A percentile compares a stretch with the other conserved stretches of the same genome.
Conservation (phyloP, 2,329 filamentous ascomycete species). For the Talaromyces sp. region DNA sequence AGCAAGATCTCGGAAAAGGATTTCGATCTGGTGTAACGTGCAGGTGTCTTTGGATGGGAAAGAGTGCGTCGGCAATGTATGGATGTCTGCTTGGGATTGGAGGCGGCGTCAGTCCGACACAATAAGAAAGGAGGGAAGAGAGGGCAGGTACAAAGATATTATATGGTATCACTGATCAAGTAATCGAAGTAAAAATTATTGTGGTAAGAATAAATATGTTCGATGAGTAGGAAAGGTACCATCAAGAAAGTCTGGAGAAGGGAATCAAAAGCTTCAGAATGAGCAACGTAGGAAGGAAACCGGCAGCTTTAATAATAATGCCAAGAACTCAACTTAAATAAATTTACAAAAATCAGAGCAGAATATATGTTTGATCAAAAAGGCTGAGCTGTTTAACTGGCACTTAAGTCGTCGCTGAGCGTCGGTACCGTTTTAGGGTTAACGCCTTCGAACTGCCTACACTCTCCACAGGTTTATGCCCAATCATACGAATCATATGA, state of each 20-base stretch:
- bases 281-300: not conserved
- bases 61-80: not conserved
- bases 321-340: not conserved
- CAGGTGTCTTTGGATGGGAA: too few relatives aligned
- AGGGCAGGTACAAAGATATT: not conserved
- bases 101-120: not conserved
- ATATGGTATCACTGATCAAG: not conserved
- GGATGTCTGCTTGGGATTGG: not conserved
- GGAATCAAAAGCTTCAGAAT: not conserved
- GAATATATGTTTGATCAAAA: too few relatives aligned
- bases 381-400: too few relatives aligned
- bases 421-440: too few relatives aligned
- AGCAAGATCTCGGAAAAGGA: too few relatives aligned
- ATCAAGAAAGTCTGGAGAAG: not conserved
- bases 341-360: not conserved
- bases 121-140: not conserved
- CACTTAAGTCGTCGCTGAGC: too few relatives aligned
- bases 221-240: not conserved
- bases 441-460: too few relatives aligned
- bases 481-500: too few relatives aligned
- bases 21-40: too few relatives aligned
- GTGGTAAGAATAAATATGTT: not conserved
- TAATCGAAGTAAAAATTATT: not conserved
- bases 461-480: too few relatives aligned
- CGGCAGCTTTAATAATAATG: not conserved